Conservation (phyloP, 768 basidiomycete genomes). For the Kwoniella botswanensis region DNA sequence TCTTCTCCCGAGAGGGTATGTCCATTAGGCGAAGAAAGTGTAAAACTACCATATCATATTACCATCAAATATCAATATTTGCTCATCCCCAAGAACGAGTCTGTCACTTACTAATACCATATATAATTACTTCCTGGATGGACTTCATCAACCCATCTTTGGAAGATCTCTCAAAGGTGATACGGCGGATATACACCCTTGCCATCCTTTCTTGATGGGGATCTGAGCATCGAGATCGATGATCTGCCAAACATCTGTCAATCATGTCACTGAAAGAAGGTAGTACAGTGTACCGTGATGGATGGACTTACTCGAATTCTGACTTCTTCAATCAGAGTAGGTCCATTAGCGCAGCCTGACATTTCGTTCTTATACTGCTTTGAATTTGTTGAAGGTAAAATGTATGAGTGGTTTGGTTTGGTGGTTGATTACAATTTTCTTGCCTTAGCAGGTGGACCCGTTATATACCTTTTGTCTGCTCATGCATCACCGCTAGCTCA, state of each 20-base stretch:
- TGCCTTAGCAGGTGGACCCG: not conserved
- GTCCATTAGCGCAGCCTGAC: conserved; percentile 1
- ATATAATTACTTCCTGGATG: not conserved
- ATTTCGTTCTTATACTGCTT: not conserved
- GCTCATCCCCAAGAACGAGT: too few relatives aligned
- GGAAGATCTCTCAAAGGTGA: not conserved
- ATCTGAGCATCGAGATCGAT: not conserved
- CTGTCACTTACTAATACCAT: not conserved
- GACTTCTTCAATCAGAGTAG: not conserved
- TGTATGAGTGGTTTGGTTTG: not conserved
- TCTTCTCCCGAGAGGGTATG: not conserved
- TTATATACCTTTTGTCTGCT: not conserved
- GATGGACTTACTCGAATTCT: not conserved
- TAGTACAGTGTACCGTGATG: too few relatives aligned
- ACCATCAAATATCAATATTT: not conserved
- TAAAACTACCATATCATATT: not conserved
- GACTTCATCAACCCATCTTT: not conserved
- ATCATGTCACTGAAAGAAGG: too few relatives aligned
- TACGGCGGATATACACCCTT: conserved; percentile 10
- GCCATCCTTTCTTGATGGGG: not conserved
- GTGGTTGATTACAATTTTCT: too few relatives aligned
- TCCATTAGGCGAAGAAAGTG: not conserved
- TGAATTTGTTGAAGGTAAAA: not conserved
- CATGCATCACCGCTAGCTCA: not conserved
- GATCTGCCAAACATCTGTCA: not conserved